Evolutionary conservation across 2,329 filamentous ascomycete genomes (phyloP).

Genomic region (Tolypocladium album): DNA sequence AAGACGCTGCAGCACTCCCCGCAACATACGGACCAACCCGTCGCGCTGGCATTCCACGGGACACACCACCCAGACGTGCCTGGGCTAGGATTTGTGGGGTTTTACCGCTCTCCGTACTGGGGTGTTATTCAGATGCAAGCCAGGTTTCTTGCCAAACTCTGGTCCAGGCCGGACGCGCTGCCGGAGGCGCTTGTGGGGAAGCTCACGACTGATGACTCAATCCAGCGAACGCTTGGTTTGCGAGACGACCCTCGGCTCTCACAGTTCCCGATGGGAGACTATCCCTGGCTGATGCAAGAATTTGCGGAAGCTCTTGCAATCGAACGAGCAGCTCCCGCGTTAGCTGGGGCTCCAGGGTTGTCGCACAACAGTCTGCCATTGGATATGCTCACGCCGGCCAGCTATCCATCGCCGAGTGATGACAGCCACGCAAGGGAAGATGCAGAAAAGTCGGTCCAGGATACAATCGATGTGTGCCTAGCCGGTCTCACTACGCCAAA

Average conservation of each 20-base stretch:
- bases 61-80: slow-evolving; percentile 50
- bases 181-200: slow-evolving; percentile 24
- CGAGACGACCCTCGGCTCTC: slow-evolving; percentile 39
- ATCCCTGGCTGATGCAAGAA: slow-evolving; percentile 63
- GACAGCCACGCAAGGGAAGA: slow-evolving; percentile 25
- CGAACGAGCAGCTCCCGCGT: slow-evolving; percentile 21
- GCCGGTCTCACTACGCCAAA: slow-evolving; percentile 30
- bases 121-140: slow-evolving; percentile 82
- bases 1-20: slow-evolving; percentile 46
- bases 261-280: slow-evolving; percentile 81
- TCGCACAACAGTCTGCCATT: slow-evolving; percentile 31
- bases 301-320: slow-evolving; percentile 51
- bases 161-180: slow-evolving; percentile 27
- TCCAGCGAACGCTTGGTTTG: slow-evolving; percentile 36
- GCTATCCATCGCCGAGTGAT: slow-evolving; percentile 33
- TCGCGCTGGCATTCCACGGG: slow-evolving; percentile 58
- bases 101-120: slow-evolving; percentile 80
- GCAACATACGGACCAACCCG: slow-evolving; percentile 42
- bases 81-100: slow-evolving; percentile 67
- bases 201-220: slow-evolving; percentile 30
- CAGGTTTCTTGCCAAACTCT: slow-evolving; percentile 51
- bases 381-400: slow-evolving; percentile 45
- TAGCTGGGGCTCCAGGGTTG: slow-evolving; percentile 16
- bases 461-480: slow-evolving; percentile 30
- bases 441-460: slow-evolving; percentile 30